These are phyloP conservation scores for Penicillium sumatraense DNA, from an alignment of 2,329 filamentous ascomycete genomes.

Conservation along the genomic window DNA sequence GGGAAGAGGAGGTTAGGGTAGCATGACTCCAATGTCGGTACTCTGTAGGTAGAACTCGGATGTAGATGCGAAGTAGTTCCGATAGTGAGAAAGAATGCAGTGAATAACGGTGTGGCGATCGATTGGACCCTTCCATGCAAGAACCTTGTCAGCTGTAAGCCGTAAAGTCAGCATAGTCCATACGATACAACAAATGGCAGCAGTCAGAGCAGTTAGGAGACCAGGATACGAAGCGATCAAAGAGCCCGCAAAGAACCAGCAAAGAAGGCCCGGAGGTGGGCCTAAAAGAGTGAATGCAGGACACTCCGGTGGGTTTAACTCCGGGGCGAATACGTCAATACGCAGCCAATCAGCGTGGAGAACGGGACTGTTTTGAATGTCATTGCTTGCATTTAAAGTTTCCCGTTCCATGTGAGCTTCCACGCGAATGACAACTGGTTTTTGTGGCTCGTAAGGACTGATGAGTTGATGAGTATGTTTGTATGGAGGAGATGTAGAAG, in stretches of 20 bases:
- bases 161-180: not conserved
- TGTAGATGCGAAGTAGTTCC: not conserved
- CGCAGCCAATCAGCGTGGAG: constrained; percentile 13
- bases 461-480: too few relatives aligned
- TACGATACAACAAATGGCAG: too few relatives aligned
- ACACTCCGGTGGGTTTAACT: not conserved
- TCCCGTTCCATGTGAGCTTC: not conserved
- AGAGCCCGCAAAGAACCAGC: not conserved
- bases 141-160: not conserved
- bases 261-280: constrained; percentile 1
- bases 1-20: too few relatives aligned
- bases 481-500: too few relatives aligned
- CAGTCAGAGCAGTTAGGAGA: too few relatives aligned
- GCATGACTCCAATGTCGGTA: too few relatives aligned
- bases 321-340: constrained; percentile 19
- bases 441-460: too few relatives aligned
- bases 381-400: not conserved
- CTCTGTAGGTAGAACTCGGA: too few relatives aligned
- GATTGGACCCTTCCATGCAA: not conserved
- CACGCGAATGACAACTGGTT: not conserved
- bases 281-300: constrained; percentile 17
- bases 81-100: not conserved
- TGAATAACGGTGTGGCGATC: not conserved
- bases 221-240: not conserved
- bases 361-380: not conserved